phyloP scores from a whole-genome alignment of 2,329 filamentous ascomycete species.

The Orbilia brochopaga region DNA sequence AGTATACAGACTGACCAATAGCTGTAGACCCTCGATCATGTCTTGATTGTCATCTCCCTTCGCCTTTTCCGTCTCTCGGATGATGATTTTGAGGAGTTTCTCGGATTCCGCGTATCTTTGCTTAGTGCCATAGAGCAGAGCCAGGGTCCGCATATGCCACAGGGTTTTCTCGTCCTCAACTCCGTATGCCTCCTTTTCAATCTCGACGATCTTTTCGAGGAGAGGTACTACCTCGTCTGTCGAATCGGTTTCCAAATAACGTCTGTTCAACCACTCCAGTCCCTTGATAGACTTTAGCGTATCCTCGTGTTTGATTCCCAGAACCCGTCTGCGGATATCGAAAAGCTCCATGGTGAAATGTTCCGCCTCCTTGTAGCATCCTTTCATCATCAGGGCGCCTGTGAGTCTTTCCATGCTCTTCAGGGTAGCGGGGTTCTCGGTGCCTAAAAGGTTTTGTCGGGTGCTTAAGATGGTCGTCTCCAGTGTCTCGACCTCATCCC shows the following conservation, averaged over 20 bases:
- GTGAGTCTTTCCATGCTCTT: slow-evolving; percentile 10
- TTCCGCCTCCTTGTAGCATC: slow-evolving; percentile 4
- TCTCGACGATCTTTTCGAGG: slow-evolving; percentile 5
- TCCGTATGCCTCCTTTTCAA: not conserved
- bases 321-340: slow-evolving; percentile 6
- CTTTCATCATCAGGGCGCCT: slow-evolving; percentile 4
- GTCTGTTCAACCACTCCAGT: not conserved
- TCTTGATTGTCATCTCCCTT: slow-evolving; percentile 2
- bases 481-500: not conserved
- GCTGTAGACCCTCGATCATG: slow-evolving; percentile 1
- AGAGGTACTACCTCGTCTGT: not conserved
- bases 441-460: slow-evolving; percentile 8
- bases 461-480: slow-evolving; percentile 7
- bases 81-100: slow-evolving; percentile 1
- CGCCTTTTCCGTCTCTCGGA: not conserved
- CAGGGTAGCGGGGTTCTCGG: slow-evolving; percentile 9
- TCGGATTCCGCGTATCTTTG: slow-evolving; percentile 3
- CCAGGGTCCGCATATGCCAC: slow-evolving; percentile 1
- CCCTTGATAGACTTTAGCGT: not conserved
- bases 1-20: slow-evolving; percentile 6
- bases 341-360: slow-evolving; percentile 2
- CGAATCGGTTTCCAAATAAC: slow-evolving; percentile 1
- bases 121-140: not conserved
- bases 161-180: not conserved
- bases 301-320: slow-evolving; percentile 5